Conservation (phyloP, 116 monocot species). For the Cymodocea nodosa region DNA sequence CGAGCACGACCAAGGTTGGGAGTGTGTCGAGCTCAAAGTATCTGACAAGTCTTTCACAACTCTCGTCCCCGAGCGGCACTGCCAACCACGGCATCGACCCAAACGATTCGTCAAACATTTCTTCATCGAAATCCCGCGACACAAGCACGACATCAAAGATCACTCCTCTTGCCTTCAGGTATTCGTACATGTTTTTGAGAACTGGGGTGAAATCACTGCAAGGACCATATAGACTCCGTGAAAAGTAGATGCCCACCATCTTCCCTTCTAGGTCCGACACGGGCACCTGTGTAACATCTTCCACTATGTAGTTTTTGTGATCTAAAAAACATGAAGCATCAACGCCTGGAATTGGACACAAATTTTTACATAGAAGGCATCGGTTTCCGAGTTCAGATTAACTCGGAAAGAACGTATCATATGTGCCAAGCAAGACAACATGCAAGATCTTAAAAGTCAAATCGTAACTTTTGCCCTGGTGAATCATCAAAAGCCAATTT, state of each 20-base stretch:
- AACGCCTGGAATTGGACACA: too few species aligned
- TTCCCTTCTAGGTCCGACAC: conserved; percentile 55
- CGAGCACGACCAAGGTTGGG: conserved; percentile 45
- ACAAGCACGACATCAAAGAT: conserved; percentile 44
- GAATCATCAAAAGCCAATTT: too few species aligned
- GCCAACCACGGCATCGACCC: conserved; percentile 53
- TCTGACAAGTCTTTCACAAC: conserved; percentile 24
- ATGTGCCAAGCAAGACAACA: too few species aligned
- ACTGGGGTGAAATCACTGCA: conserved; percentile 26
- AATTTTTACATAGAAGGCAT: too few species aligned
- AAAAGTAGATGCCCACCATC: conserved; percentile 41
- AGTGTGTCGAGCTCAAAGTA: conserved; percentile 42
- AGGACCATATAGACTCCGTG: conserved; percentile 10
- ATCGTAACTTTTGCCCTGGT: too few species aligned
- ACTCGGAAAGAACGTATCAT: too few species aligned
- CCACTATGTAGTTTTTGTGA: too few species aligned
- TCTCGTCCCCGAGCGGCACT: conserved; percentile 44
- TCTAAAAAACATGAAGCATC: too few species aligned
- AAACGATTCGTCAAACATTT: conserved; percentile 13
- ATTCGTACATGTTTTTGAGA: conserved; percentile 25
- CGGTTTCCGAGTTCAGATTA: too few species aligned
- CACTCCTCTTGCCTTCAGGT: conserved; percentile 38
- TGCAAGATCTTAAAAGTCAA: too few species aligned
- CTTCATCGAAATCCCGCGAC: conserved; percentile 25
- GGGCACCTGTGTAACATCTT: conserved; percentile 29